These are phyloP conservation scores for Metschnikowia gelsemii DNA, from an alignment of 805 yeast genomes.

Conservation along the genomic window DNA sequence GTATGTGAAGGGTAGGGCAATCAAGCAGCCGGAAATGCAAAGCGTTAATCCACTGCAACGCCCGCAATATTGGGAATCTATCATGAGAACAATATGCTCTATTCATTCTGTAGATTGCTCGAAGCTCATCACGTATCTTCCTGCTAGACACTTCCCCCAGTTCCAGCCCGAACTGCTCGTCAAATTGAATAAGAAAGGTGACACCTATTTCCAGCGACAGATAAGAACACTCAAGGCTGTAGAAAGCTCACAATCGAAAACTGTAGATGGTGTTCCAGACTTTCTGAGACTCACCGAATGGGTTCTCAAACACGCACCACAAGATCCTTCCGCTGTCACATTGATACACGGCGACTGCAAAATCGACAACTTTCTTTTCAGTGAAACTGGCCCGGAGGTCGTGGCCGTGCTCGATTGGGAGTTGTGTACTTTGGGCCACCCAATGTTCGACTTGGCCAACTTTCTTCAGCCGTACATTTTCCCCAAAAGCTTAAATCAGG, in stretches of 20 bases:
- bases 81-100: conserved; percentile 46
- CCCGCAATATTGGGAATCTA: conserved; percentile 44
- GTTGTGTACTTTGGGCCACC: conserved; percentile 63
- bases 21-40: conserved; percentile 52
- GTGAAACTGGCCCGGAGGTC: conserved; percentile 50
- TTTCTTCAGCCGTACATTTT: conserved; percentile 53
- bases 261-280: conserved; percentile 49
- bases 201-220: conserved; percentile 54
- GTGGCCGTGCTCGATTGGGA: conserved; percentile 67
- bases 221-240: conserved; percentile 46
- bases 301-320: conserved; percentile 45
- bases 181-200: conserved; percentile 11
- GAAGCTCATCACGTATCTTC: conserved; percentile 43
- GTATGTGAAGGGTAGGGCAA: conserved; percentile 54
- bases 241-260: conserved; percentile 34
- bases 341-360: conserved; percentile 67
- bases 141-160: conserved; percentile 45
- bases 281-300: conserved; percentile 44
- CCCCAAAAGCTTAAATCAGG: conserved; percentile 38
- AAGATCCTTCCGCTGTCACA: conserved; percentile 43
- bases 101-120: conserved; percentile 51
- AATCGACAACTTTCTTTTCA: conserved; percentile 61
- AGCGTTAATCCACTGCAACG: conserved; percentile 29
- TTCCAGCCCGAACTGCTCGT: conserved; percentile 27
- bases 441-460: conserved; percentile 60